Evolutionary conservation across 108 stramenopile species (phyloP), one percentile per base, ranked within the genome.

Genomic region (Cyclotella cryptica): DNA sequence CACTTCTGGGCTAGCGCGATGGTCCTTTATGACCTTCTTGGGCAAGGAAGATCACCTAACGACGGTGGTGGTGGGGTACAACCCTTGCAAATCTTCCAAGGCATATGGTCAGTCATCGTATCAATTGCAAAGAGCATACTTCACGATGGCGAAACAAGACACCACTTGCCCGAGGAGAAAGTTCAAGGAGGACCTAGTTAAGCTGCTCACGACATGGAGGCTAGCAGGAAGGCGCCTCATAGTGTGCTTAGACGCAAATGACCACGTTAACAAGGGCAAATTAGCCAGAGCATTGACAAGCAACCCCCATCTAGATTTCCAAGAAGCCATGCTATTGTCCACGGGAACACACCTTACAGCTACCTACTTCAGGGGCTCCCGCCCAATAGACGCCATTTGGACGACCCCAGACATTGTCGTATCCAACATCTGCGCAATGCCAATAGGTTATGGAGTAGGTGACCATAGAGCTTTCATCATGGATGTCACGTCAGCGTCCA

Each of bases 91-190:
- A 0, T 65, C 28, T 44, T 10, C 26, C n/a, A 69, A 69, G 15
- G n/a, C 6, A 6, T 26, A 29, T 0, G 29, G 63, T 0, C 13
- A n/a, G 0, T 39, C 73, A 1, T 60, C 62, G 13, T 74, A 65
- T 18, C 73, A 74, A 26, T 63, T 65, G 24, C 46, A 46, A 9
- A 24, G 73, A 17, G 63, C 49, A 3, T 74, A 74, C 21, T 74
- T 30, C 15, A 65, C 53, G 15, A 3, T 4, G 15, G 65, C 17
- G 4, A 11, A 54, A 0, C 30, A 65, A 24, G 62, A 62, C 17
- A 22, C 18, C 4, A 53, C 49, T 3, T 64, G 45, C n/a, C 73
- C 73, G 3, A 3, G 64, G 22, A 63, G 51, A 29, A 26, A 30
- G 30, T 77, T 77, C n/a, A n/a, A n/a, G n/a, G n/a, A n/a, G n/a